These are phyloP conservation scores for Cladosporium sp. DNA, from an alignment of 2,329 filamentous ascomycete genomes.

Conservation along the genomic window DNA sequence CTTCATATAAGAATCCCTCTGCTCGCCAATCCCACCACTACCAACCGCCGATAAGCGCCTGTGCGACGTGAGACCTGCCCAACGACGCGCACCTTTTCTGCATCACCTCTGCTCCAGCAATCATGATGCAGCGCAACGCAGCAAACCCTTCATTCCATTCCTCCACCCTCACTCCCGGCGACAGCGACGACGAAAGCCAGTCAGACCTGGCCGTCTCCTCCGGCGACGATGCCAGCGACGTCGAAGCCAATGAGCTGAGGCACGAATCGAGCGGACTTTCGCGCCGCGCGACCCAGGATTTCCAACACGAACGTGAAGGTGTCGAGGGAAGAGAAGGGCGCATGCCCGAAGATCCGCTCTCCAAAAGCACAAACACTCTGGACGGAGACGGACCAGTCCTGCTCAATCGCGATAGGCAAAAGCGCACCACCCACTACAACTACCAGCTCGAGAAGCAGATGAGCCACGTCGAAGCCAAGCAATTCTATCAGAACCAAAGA, in stretches of 20 bases:
- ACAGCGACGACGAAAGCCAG: slow-evolving; percentile 21
- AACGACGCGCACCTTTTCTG: neutral
- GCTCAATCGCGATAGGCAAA: slow-evolving; percentile 49
- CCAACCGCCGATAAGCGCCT: neutral
- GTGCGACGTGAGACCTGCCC: neutral
- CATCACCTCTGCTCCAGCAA: neutral
- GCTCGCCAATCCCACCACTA: too few species aligned
- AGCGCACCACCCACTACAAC: slow-evolving; percentile 84
- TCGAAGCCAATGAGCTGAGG: slow-evolving; percentile 15
- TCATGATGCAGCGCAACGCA: slow-evolving; percentile 27
- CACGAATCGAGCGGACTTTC: slow-evolving; percentile 26
- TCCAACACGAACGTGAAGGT: slow-evolving; percentile 16
- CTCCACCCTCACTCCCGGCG: slow-evolving; percentile 18
- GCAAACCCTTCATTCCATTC: slow-evolving; percentile 25
- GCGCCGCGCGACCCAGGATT: slow-evolving; percentile 23
- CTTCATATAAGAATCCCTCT: too few species aligned
- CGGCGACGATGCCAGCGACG: slow-evolving; percentile 16
- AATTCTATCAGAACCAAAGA: slow-evolving; percentile 70
- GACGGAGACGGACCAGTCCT: slow-evolving; percentile 29
- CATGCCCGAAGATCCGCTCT: slow-evolving; percentile 15
- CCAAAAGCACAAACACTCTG: slow-evolving; percentile 14
- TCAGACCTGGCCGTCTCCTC: slow-evolving; percentile 18
- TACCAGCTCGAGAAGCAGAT: slow-evolving; percentile 90
- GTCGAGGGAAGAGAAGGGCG: slow-evolving; percentile 6
- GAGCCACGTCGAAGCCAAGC: slow-evolving; percentile 88